These are phyloP conservation scores for Fusarium gaditjirri DNA, from an alignment of 2,329 filamentous ascomycete genomes.

Conservation along the genomic window DNA sequence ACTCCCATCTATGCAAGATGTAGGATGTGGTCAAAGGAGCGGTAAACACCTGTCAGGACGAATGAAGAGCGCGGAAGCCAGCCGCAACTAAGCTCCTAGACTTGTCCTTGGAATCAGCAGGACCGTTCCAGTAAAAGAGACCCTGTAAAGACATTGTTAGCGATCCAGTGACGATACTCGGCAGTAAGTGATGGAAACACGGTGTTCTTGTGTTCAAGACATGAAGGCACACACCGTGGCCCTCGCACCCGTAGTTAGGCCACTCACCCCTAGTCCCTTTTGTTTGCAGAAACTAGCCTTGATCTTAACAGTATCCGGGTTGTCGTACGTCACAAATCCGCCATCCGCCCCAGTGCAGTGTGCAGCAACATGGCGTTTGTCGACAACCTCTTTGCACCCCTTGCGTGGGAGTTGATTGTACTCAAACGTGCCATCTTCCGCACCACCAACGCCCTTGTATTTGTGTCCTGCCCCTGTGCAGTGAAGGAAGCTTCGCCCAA, in stretches of 20 bases:
- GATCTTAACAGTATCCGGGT: slow-evolving; percentile 76
- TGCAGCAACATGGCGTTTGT: slow-evolving; percentile 74
- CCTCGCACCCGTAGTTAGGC: slow-evolving; percentile 11
- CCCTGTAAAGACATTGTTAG: slow-evolving; percentile 60
- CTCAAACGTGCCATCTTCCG: slow-evolving; percentile 75
- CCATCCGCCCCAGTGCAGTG: slow-evolving; percentile 78
- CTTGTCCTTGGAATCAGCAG: slow-evolving; percentile 71
- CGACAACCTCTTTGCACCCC: slow-evolving; percentile 72
- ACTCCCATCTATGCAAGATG: slow-evolving; percentile 27
- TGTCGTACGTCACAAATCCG: slow-evolving; percentile 84
- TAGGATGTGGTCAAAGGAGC: slow-evolving; percentile 17
- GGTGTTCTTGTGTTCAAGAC: slow-evolving; percentile 22
- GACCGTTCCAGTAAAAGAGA: slow-evolving; percentile 85
- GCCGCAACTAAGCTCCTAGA: slow-evolving; percentile 68
- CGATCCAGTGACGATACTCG: slow-evolving; percentile 13
- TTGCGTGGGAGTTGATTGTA: slow-evolving; percentile 75
- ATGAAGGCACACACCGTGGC: slow-evolving; percentile 19
- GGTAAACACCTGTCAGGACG: slow-evolving; percentile 40
- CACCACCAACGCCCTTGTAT: slow-evolving; percentile 65
- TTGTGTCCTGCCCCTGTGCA: slow-evolving; percentile 72
- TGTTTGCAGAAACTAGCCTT: slow-evolving; percentile 80
- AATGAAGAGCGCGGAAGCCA: slow-evolving; percentile 68
- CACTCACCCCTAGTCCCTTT: slow-evolving; percentile 71
- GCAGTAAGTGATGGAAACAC: slow-evolving; percentile 14
- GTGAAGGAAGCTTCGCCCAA: slow-evolving; percentile 78